Percentiles rank a stretch among this genome's conserved stretches.
These are phyloP conservation scores for Phoma sp. DNA, from an alignment of 2,329 filamentous ascomycete genomes.

Conservation along the genomic window DNA sequence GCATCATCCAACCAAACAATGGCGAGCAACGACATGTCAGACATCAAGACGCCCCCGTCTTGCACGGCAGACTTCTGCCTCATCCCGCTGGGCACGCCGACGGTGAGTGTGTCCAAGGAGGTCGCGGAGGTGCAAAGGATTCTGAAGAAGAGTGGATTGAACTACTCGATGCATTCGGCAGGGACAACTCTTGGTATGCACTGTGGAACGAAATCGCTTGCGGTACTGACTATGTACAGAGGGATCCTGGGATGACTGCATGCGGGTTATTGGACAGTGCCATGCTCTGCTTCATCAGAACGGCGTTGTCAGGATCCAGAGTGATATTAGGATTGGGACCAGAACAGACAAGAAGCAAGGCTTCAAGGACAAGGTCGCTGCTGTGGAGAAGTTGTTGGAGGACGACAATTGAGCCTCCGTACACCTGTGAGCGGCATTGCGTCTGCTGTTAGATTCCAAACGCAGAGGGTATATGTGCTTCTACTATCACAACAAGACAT, in stretches of 20 bases:
- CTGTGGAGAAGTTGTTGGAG: slow-evolving; percentile 61
- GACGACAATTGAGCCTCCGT: slow-evolving; percentile 21
- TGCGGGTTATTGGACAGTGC: slow-evolving; percentile 59
- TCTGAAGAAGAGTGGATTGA: slow-evolving; percentile 78
- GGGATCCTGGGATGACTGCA: slow-evolving; percentile 88
- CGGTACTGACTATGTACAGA: slow-evolving; percentile 60
- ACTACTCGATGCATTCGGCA: slow-evolving; percentile 89
- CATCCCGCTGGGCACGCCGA: slow-evolving; percentile 72
- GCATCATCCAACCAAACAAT: slow-evolving; percentile 22
- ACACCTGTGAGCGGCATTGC: neutral
- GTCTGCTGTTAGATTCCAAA: neutral
- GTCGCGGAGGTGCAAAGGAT: slow-evolving; percentile 88
- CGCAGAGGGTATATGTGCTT: slow-evolving; percentile 11
- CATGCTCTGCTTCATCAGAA: slow-evolving; percentile 49
- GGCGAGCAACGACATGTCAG: slow-evolving; percentile 28
- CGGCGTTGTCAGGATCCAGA: slow-evolving; percentile 72
- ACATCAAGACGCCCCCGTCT: slow-evolving; percentile 66
- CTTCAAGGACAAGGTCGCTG: slow-evolving; percentile 77
- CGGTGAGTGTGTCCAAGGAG: slow-evolving; percentile 64
- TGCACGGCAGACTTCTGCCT: slow-evolving; percentile 93
- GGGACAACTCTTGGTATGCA: slow-evolving; percentile 80
- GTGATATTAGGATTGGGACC: slow-evolving; percentile 83
- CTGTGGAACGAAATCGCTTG: neutral
- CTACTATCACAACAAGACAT: slow-evolving; percentile 17
- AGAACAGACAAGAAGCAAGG: slow-evolving; percentile 87